A percentile compares a stretch with the other conserved stretches of the same genome.
Conservation (phyloP, 805 yeast species). For the Nakazawaea laoshanensis region DNA sequence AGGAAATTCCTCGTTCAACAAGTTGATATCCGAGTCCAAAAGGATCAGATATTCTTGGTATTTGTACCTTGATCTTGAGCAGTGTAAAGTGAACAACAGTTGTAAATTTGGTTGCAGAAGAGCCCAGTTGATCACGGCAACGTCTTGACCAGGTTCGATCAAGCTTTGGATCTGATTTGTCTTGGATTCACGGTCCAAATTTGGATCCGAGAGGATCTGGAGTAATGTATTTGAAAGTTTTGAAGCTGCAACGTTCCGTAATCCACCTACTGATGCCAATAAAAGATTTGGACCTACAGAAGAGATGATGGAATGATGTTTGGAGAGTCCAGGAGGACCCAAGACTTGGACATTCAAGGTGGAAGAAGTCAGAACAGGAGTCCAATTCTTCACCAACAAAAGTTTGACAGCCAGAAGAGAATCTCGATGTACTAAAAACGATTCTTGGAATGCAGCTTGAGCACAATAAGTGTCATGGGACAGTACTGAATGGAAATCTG, state of each 20-base stretch:
- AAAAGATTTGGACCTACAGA: not conserved
- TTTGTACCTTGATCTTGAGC: conserved; percentile 14
- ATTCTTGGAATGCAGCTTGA: no score
- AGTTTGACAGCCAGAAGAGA: no score
- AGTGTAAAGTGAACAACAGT: conserved; percentile 13
- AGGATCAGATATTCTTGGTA: conserved; percentile 22
- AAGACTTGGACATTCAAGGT: conserved; percentile 1
- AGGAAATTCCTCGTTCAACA: conserved; percentile 25
- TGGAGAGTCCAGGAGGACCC: not conserved
- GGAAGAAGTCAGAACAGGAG: conserved; percentile 3
- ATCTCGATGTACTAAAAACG: no score
- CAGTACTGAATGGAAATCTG: no score
- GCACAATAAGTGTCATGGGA: no score
- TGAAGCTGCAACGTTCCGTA: conserved; percentile 6
- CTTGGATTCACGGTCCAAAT: conserved; percentile 1
- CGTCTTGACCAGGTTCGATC: not conserved
- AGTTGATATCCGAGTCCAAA: conserved; percentile 19
- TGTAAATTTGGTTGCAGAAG: conserved; percentile 15
- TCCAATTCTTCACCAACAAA: no score
- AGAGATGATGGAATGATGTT: not conserved
- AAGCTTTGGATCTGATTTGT: not conserved
- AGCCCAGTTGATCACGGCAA: conserved; percentile 17
- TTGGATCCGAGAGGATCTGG: not conserved
- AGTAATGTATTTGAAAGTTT: not conserved
- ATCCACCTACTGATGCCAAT: conserved; percentile 9